A percentile compares a stretch with the other conserved stretches of the same genome.
These are phyloP conservation scores for Trypanosoma scelopori DNA, from an alignment of 208 protist genomes.

Conservation along the genomic window DNA sequence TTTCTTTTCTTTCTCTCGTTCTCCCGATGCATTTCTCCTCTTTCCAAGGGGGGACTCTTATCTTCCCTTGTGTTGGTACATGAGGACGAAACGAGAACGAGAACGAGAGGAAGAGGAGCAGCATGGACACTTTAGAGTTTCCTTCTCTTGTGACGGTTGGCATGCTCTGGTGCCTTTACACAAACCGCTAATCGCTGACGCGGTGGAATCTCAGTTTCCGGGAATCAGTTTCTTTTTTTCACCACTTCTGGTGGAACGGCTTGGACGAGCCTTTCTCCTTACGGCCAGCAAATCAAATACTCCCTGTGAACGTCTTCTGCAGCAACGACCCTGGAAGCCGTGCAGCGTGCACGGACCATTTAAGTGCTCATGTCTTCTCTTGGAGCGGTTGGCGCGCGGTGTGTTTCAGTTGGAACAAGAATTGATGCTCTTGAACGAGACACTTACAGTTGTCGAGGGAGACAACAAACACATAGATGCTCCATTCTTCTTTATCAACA, in stretches of 20 bases:
- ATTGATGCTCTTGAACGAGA: constrained; percentile 19
- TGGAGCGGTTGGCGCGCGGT: constrained; percentile 34
- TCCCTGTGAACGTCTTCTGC: constrained; percentile 19
- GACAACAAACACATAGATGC: neutral
- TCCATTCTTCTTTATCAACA: constrained; percentile 20
- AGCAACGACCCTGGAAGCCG: constrained; percentile 23
- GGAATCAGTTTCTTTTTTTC: constrained; percentile 52
- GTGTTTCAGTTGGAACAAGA: constrained; percentile 43
- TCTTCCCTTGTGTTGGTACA: no score
- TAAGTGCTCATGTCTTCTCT: constrained; percentile 47
- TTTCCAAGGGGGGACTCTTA: no score
- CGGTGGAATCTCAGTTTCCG: constrained; percentile 34
- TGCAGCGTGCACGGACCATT: constrained; percentile 63
- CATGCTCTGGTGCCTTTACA: constrained; percentile 1
- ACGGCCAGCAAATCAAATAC: neutral
- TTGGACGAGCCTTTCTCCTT: constrained; percentile 12
- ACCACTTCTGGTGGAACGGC: constrained; percentile 24
- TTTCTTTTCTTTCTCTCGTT: neutral
- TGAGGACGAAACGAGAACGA: no score
- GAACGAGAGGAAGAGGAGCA: neutral
- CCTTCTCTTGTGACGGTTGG: constrained; percentile 18
- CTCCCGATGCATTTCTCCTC: no score
- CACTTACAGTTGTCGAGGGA: neutral
- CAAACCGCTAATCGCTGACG: constrained; percentile 2
- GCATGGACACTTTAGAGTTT: neutral